These are phyloP conservation scores for Ophiostoma piceae DNA, from an alignment of 2,329 filamentous ascomycete species.

Conservation along the genomic window DNA sequence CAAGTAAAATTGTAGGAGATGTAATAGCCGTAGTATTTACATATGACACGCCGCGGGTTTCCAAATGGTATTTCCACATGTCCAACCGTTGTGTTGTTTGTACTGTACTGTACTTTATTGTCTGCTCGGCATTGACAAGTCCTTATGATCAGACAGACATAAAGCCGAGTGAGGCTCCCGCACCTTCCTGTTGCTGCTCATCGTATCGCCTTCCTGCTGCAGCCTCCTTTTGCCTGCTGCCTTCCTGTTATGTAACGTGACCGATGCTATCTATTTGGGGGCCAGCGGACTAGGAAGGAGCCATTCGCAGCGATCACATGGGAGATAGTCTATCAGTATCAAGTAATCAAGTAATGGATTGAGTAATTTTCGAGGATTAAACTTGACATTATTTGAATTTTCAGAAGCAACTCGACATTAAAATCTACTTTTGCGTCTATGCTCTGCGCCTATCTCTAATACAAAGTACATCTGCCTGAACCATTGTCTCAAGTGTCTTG, in stretches of 20 bases:
- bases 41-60: conserved; percentile 9
- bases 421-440: neutral
- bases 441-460: no score
- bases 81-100: neutral
- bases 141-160: neutral
- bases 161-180: neutral
- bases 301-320: no score
- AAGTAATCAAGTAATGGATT: no score
- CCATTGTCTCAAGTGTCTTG: neutral
- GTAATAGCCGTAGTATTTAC: conserved; percentile 11
- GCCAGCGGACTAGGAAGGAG: neutral
- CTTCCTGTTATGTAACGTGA: neutral
- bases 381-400: no score
- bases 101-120: no score
- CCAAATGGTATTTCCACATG: conserved; percentile 5
- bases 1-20: conserved; percentile 9
- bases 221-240: neutral
- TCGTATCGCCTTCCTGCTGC: neutral
- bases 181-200: neutral
- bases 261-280: conserved; percentile 1
- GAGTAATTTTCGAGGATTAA: no score
- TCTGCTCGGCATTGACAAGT: neutral
- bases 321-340: no score
- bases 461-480: neutral
- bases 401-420: no score